Evolutionary conservation across 805 yeast genomes (phyloP), one percentile per base, ranked within the genome.

Genomic region (Hanseniaspora vineae): DNA sequence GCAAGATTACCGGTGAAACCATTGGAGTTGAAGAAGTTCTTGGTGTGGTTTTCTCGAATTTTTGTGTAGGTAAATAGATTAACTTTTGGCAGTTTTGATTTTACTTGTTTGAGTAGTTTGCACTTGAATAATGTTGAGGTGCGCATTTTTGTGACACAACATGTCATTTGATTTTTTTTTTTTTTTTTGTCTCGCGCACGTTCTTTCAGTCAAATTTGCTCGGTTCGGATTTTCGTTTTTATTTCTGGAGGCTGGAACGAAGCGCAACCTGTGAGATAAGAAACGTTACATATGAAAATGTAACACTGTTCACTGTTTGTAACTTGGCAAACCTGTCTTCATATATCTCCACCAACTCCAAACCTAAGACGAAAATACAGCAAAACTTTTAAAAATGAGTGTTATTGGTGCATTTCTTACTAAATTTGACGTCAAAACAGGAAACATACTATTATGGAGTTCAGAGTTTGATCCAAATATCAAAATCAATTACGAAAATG

Each of bases 11-110:
- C 0, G 98, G 97, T 1, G 84, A 84, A 39, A 76, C 86, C 0
- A 78, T 90, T 13, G 95, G 95, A 0, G 73, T 89, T 0, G 97
- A 92, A 55, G 97, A 92, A 58, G 79, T 92, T 0, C 67, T 92
- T 5, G 96, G 92, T 0, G 90, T 85, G 1, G 92, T 92, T 0
- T 92, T 92, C 59, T 80, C 95, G 2, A 83, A 79, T 51, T 92
- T 92, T 61, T 92, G 98, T 63, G 87, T 92, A 19, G 98, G 98
- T 0, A 90, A 90, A 62, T 90, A 66, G 42, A 29, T 8, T 23
- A 4, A 23, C 29, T 8, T 23, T 23, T 23, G 12, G n/a, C 6
- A n/a, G n/a, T n/a, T n/a, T n/a, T n/a, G n/a, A n/a, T 35, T 11
- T 17, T 14, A 20, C 6, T 39, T 6, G 20, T 19, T 43, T n/a